phyloP scores from a whole-genome alignment of 2,329 filamentous ascomycete species.

The Elsinoe australis region DNA sequence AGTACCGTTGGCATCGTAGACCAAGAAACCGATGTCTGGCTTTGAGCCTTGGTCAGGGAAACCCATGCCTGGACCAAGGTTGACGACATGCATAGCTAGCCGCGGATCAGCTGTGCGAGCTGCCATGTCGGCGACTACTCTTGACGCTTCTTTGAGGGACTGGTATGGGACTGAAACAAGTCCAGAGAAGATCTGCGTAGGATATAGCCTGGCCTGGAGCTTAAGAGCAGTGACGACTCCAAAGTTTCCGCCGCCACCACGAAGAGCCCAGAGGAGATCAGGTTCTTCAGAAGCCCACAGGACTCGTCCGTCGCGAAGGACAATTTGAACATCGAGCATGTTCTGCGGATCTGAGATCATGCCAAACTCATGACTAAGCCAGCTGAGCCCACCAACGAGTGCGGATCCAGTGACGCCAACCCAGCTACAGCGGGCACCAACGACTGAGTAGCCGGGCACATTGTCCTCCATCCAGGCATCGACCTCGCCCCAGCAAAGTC shows the following conservation, averaged over 20 bases:
- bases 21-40: conserved; percentile 25
- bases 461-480: conserved; percentile 31
- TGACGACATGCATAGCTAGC: conserved; percentile 28
- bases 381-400: conserved; percentile 34
- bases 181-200: conserved; percentile 24
- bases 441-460: conserved; percentile 31
- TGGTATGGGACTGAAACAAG: conserved; percentile 23
- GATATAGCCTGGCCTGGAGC: conserved; percentile 26
- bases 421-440: conserved; percentile 33
- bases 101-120: conserved; percentile 24
- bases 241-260: conserved; percentile 35
- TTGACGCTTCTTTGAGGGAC: conserved; percentile 22
- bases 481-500: conserved; percentile 33
- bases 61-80: conserved; percentile 24
- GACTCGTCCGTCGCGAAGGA: conserved; percentile 32
- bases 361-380: conserved; percentile 35
- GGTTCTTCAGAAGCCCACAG: conserved; percentile 36
- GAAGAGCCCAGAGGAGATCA: conserved; percentile 37
- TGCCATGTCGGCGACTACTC: conserved; percentile 24
- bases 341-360: conserved; percentile 36
- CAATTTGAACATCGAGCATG: conserved; percentile 35
- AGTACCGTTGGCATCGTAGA: conserved; percentile 30
- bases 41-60: conserved; percentile 22
- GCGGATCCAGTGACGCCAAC: conserved; percentile 36
- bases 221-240: conserved; percentile 27